Evolutionary conservation across 768 basidiomycete genomes (phyloP).

Genomic region (button mushroom (Agaricus bisporus)): DNA sequence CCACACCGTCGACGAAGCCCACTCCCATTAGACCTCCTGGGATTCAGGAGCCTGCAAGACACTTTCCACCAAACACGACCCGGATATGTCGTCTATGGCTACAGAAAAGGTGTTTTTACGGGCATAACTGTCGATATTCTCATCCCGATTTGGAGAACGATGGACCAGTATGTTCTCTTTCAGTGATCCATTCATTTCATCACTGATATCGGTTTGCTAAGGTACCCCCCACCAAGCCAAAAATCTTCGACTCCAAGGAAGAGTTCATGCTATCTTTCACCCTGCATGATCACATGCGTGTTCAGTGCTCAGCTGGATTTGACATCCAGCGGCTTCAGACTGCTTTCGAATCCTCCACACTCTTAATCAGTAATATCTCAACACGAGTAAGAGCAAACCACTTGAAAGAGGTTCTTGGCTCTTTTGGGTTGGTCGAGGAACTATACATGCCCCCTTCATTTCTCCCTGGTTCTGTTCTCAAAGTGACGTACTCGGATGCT

Average conservation of each 20-base stretch:
- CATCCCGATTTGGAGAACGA: constrained; percentile 29
- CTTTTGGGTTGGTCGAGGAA: constrained; percentile 42
- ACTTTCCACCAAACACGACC: constrained; percentile 12
- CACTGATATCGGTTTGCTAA: not conserved
- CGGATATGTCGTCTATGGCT: constrained; percentile 24
- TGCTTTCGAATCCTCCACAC: constrained; percentile 67
- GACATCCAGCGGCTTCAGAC: constrained; percentile 45
- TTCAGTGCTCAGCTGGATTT: constrained; percentile 57
- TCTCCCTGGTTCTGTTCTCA: constrained; percentile 23
- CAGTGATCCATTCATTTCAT: no score
- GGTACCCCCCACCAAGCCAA: no score
- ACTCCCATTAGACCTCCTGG: not conserved
- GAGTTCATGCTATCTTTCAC: constrained; percentile 16
- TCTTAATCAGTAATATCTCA: constrained; percentile 50
- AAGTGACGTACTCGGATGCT: constrained; percentile 41
- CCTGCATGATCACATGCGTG: constrained; percentile 49
- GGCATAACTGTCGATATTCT: constrained; percentile 21
- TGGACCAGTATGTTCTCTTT: constrained; percentile 17
- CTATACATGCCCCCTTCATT: constrained; percentile 23
- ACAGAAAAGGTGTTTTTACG: constrained; percentile 19
- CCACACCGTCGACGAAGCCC: not conserved
- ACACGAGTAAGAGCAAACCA: constrained; percentile 22
- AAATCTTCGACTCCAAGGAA: not conserved
- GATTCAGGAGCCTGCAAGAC: not conserved
- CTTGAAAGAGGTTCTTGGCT: constrained; percentile 31